phyloP scores from a whole-genome alignment of 2,329 filamentous ascomycete species.

The Furcasterigmium sp. region DNA sequence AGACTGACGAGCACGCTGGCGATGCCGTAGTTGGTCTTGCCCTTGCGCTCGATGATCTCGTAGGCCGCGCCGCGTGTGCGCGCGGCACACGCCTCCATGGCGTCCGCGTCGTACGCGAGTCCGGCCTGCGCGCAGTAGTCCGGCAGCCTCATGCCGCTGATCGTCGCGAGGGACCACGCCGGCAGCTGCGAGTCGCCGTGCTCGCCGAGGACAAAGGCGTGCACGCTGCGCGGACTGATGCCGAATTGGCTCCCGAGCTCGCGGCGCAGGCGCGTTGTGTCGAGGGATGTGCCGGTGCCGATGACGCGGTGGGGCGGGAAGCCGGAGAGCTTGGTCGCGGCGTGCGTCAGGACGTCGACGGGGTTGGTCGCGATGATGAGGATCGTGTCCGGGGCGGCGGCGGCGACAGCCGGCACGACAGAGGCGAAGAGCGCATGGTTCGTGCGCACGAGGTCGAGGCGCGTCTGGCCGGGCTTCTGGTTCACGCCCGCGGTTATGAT shows the following conservation, averaged over 20 bases:
- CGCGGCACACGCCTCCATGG: constrained; percentile 16
- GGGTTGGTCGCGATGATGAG: constrained; percentile 26
- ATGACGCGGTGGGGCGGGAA: constrained; percentile 23
- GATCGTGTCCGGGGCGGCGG: constrained; percentile 20
- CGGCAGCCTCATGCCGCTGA: constrained; percentile 19
- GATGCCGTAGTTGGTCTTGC: constrained; percentile 25
- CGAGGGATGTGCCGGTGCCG: constrained; percentile 23
- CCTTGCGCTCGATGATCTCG: constrained; percentile 24
- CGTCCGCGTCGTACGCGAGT: constrained; percentile 15
- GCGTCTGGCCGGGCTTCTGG: constrained; percentile 25
- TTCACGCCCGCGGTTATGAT: constrained; percentile 26
- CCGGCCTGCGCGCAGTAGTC: constrained; percentile 18
- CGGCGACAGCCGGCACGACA: constrained; percentile 19
- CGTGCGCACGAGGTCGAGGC: constrained; percentile 23
- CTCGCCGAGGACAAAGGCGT: constrained; percentile 25
- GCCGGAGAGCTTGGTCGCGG: constrained; percentile 19
- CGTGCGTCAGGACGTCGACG: constrained; percentile 23
- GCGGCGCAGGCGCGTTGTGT: constrained; percentile 22
- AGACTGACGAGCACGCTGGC: constrained; percentile 22
- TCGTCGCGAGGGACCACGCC: constrained; percentile 23
- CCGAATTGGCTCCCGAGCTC: constrained; percentile 18
- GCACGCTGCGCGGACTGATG: constrained; percentile 21
- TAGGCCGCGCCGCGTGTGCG: constrained; percentile 21
- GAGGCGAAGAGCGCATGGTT: constrained; percentile 21
- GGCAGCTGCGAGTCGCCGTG: constrained; percentile 25